Evolutionary conservation across 2,329 filamentous ascomycete species (phyloP).

Genomic region (Trichoderma simmonsii): DNA sequence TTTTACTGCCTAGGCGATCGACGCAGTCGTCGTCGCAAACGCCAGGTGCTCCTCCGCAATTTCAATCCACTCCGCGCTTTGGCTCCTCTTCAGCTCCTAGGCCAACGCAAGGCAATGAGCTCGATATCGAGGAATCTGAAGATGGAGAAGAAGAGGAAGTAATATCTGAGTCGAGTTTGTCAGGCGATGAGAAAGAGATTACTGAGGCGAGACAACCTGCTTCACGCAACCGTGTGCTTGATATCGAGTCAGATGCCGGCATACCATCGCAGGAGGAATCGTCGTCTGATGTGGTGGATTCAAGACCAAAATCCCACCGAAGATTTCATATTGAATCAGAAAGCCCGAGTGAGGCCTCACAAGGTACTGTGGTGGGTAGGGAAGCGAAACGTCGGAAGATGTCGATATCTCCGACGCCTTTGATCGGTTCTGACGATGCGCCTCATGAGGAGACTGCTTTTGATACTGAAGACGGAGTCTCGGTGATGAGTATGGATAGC

Average conservation of each 20-base stretch:
- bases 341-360: neutral
- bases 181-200: conserved; percentile 9
- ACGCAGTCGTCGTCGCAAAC: conserved; percentile 34
- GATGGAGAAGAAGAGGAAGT: conserved; percentile 24
- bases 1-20: conserved; percentile 36
- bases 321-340: conserved; percentile 6
- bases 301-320: neutral
- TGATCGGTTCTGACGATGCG: conserved; percentile 14
- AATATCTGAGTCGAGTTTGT: conserved; percentile 14
- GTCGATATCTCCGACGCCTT: conserved; percentile 28
- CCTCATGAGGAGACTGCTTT: neutral
- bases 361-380: conserved; percentile 8
- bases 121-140: conserved; percentile 35
- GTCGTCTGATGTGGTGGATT: neutral
- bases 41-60: conserved; percentile 31
- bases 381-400: conserved; percentile 30
- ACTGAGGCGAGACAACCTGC: conserved; percentile 15
- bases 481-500: neutral
- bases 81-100: conserved; percentile 32
- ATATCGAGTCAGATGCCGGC: conserved; percentile 29
- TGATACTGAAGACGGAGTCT: neutral
- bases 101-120: conserved; percentile 28
- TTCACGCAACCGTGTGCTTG: conserved; percentile 28
- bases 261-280: conserved; percentile 20
- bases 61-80: conserved; percentile 40